Evolutionary conservation across 2,329 filamentous ascomycete species (phyloP), one percentile per base, ranked within the genome.

Genomic region (Exserohilum turcica): DNA sequence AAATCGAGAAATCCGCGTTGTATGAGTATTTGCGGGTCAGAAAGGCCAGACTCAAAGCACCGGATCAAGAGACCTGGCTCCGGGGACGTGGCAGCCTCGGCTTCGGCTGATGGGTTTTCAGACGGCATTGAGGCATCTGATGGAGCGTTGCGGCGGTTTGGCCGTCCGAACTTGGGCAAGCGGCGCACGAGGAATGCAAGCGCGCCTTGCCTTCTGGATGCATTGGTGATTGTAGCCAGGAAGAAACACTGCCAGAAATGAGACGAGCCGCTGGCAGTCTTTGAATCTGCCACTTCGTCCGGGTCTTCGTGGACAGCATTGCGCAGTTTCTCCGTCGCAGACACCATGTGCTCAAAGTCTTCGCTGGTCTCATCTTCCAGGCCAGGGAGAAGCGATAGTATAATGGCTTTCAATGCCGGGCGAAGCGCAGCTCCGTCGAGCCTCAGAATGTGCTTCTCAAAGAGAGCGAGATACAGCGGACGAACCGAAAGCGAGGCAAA

Each of bases 161-260:
- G 42, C 15, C 61, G 60, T 6, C 83, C 85, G 48, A 96, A 79
- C 62, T 83, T 88, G 16, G 95, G 94, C 27, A 99, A 78, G 65
- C 86, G 86, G 52, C 92, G 87, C 43, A 85, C 81, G 35, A 99
- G 80, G 73, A 95, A 99, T 28, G 92, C 92, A 53, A 99, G 80
- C 33, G 92, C 92, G 21, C 94, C 94, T 59, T 90, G 86, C 49
- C 94, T 86, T 56, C 93, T 84, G 56, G 87, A 92, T 36, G 91
- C 84, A 66, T 92, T 93, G 1, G 94, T 97, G 55, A 99, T 94
- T 15, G 91, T 89, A 8, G 93, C 91, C 15, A 99, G 79, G 67
- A 99, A 97, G 70, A 99, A 89, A 72, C 92, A 97, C 77, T 99
- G 94, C 94, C 94, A 99, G 73, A 97, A 99, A 74, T 94, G 97